These are phyloP conservation scores for Arthrobotrys musiformis DNA, from an alignment of 2,329 filamentous ascomycete genomes.

Conservation along the genomic window DNA sequence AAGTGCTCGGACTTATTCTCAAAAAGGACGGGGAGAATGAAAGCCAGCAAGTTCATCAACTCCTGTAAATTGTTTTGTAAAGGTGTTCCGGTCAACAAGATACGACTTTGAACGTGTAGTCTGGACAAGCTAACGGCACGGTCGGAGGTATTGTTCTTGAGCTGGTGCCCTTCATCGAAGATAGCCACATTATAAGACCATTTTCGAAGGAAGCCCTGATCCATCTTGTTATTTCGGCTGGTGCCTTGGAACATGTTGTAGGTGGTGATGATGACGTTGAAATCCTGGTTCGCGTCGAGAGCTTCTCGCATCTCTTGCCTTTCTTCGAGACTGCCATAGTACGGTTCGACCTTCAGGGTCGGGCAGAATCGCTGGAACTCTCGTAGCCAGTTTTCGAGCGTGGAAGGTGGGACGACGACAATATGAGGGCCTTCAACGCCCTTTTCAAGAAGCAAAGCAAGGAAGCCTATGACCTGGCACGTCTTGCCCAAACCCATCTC, in stretches of 20 bases:
- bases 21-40: constrained; percentile 90
- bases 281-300: constrained; percentile 73
- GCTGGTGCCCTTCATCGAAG: constrained; percentile 92
- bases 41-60: constrained; percentile 88
- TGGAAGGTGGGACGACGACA: constrained; percentile 90
- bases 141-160: constrained; percentile 87
- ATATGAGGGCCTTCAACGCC: constrained; percentile 78
- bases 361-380: constrained; percentile 92
- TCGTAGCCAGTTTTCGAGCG: constrained; percentile 92
- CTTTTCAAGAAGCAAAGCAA: constrained; percentile 81
- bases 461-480: constrained; percentile 91
- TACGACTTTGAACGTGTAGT: constrained; percentile 82
- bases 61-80: constrained; percentile 95
- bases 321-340: constrained; percentile 76
- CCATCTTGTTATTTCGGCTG: constrained; percentile 65
- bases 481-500: constrained; percentile 99
- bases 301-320: constrained; percentile 75
- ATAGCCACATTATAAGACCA: constrained; percentile 72
- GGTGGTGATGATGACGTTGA: constrained; percentile 78
- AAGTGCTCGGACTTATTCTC: constrained; percentile 79
- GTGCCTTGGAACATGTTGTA: constrained; percentile 72
- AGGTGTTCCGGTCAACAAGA: constrained; percentile 89
- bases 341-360: constrained; percentile 75
- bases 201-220: constrained; percentile 72
- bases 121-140: constrained; percentile 81